Evolutionary conservation across 139 green algal genomes (phyloP).

Genomic region (Chlorella vulgaris): DNA sequence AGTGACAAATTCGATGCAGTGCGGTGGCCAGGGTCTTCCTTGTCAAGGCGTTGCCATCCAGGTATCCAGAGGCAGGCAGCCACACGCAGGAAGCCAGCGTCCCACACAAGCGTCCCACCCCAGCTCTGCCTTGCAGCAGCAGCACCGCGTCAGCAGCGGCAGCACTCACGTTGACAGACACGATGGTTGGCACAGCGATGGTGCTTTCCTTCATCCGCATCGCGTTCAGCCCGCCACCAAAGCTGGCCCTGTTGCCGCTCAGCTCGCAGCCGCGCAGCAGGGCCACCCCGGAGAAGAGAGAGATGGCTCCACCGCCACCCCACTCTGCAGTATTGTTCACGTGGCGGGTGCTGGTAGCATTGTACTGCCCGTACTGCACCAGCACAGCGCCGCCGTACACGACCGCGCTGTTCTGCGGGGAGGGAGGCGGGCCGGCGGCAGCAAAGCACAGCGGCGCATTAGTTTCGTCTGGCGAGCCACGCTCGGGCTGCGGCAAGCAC

Average conservation of each 20-base stretch:
- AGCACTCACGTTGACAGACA: background rate
- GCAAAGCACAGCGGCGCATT: background rate
- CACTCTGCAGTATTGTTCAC: constrained; percentile 1
- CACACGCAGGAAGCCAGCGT: too few relatives aligned
- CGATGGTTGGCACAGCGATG: background rate
- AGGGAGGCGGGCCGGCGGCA: background rate
- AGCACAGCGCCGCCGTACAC: constrained; percentile 36
- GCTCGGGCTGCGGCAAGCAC: background rate
- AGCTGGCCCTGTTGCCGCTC: constrained; percentile 15
- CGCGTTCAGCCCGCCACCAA: constrained; percentile 24
- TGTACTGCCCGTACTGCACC: constrained; percentile 23
- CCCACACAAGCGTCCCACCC: too few relatives aligned
- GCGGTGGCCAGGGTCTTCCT: too few relatives aligned
- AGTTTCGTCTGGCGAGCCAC: too few relatives aligned
- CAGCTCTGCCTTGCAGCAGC: too few relatives aligned
- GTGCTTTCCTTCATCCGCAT: background rate
- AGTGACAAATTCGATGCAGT: too few relatives aligned
- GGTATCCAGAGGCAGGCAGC: too few relatives aligned
- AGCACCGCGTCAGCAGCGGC: too few relatives aligned
- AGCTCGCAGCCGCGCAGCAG: constrained; percentile 13
- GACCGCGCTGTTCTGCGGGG: constrained; percentile 28
- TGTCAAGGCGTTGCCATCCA: too few relatives aligned
- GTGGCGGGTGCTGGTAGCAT: constrained; percentile 13
- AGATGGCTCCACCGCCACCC: constrained; percentile 26
- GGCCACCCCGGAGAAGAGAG: constrained; percentile 21